Base-by-base conservation (phyloP, 805 yeast genomes). In the Monosporozyma solicola region DNA sequence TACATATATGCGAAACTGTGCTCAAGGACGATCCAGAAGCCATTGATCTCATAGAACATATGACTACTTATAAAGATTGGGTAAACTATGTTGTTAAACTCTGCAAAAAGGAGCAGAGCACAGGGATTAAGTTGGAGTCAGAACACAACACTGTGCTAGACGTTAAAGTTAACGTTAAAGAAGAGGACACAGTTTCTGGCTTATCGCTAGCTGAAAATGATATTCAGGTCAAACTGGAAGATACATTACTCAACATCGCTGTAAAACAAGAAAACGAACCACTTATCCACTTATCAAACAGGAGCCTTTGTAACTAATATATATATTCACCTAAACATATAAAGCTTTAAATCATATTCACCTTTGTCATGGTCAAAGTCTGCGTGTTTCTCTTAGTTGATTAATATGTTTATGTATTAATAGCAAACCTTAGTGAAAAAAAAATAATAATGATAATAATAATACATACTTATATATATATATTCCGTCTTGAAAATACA, bases 41-140 rank as follows among this genome's bases (percentile, higher is more conserved):
- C 2, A 51, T 55, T 35, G 51, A 53, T 22, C n/a, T 55, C 6
- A 25, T 50, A 11, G 32, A 49, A 20, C 51, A 56, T 44, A 55
- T 58, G 54, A 54, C 31, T 9, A 53, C 48, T 43, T 58, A 56
- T 45, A 47, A 47, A 15, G 50, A 32, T 27, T 57, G 60, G 60
- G 58, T 54, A 3, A 55, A 52, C 29, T 57, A 52, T 33, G 31
- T 57, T 24, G 16, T 48, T 3, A 47, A 46, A 16, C 20, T 29
- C 6, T 35, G 27, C 15, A 55, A 51, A 11, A 49, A 48, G 27
- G 47, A 52, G 6, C 50, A 43, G 20, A 51, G 41, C 8, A n/a
- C 8, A 2, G 25, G 24, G 5, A 10, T 41, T 5, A 47, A 47
- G 5, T 13, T 46, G 33, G 37, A 29, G 39, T 31, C 31, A 6